Evolutionary conservation across 1,284 basidiomycete species (phyloP).

Genomic region (Naganishia liquefaciens): DNA sequence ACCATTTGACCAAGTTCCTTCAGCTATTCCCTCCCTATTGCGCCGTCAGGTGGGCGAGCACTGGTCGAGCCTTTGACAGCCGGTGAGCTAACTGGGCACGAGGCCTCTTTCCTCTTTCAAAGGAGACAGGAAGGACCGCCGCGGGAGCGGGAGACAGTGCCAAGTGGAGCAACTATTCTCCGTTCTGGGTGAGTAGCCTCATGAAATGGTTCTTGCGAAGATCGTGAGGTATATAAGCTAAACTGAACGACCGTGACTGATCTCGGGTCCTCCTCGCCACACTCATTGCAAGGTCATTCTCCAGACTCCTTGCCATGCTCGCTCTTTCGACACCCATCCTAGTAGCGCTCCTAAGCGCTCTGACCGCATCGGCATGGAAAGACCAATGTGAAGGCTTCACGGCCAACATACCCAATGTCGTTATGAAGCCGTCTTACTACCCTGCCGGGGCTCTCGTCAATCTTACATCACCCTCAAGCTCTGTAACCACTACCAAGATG

Average conservation of each 20-base stretch:
- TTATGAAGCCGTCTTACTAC: conserved; percentile 15
- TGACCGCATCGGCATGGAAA: conserved; percentile 10
- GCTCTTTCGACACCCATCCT: conserved; percentile 5
- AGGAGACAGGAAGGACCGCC: too few species aligned
- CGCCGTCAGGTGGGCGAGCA: too few species aligned
- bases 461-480: conserved; percentile 12
- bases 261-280: not conserved
- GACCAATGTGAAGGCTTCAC: conserved; percentile 7
- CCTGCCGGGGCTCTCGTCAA: conserved; percentile 12
- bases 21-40: not conserved
- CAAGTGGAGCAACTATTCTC: conserved; percentile 6
- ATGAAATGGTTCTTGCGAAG: not conserved
- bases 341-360: conserved; percentile 2
- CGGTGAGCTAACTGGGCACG: too few species aligned
- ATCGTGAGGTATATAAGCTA: conserved; percentile 11
- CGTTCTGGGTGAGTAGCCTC: not conserved
- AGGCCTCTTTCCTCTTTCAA: not conserved
- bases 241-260: not conserved
- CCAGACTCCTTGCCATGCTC: not conserved
- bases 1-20: not conserved
- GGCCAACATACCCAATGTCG: conserved; percentile 12
- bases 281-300: not conserved
- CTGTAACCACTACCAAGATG: conserved; percentile 10
- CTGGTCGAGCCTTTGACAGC: too few species aligned
- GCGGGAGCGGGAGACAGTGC: too few species aligned